These are phyloP conservation scores for Aphanomyces stellatus DNA, from an alignment of 352 stramenopile species.

Conservation along the genomic window DNA sequence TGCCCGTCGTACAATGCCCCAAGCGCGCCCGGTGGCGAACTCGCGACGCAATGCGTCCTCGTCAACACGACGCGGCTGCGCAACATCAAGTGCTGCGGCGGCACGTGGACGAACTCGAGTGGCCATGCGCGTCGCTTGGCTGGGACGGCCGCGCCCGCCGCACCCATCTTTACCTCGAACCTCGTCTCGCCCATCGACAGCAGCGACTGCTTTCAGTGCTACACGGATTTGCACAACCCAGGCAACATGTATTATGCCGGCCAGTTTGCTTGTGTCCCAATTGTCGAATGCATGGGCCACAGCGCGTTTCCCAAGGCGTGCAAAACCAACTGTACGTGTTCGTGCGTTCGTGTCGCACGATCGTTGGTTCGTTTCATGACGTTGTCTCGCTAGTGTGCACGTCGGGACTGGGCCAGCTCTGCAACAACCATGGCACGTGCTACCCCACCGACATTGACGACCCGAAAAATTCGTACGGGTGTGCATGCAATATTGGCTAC, in stretches of 20 bases:
- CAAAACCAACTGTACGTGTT: slow-evolving; percentile 5
- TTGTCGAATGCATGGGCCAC: not conserved
- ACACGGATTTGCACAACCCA: not conserved
- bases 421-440: slow-evolving; percentile 19
- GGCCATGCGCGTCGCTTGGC: not conserved
- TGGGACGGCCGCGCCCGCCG: not conserved
- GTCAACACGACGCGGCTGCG: slow-evolving; percentile 17
- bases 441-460: slow-evolving; percentile 17
- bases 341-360: not conserved
- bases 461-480: slow-evolving; percentile 17
- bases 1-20: slow-evolving; percentile 18
- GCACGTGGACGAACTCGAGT: not conserved
- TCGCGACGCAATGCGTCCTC: slow-evolving; percentile 16
- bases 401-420: not conserved
- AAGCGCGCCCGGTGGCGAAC: slow-evolving; percentile 7
- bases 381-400: slow-evolving; percentile 7
- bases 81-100: slow-evolving; percentile 17
- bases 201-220: slow-evolving; percentile 18
- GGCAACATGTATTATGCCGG: slow-evolving; percentile 2
- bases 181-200: not conserved
- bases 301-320: slow-evolving; percentile 8
- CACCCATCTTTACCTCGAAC: not conserved
- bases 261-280: slow-evolving; percentile 17
- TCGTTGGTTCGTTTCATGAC: not conserved
- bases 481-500: slow-evolving; percentile 5